Base-by-base conservation (phyloP, 108 stramenopile genomes). In the Pseudonitzschia multiseries region DNA sequence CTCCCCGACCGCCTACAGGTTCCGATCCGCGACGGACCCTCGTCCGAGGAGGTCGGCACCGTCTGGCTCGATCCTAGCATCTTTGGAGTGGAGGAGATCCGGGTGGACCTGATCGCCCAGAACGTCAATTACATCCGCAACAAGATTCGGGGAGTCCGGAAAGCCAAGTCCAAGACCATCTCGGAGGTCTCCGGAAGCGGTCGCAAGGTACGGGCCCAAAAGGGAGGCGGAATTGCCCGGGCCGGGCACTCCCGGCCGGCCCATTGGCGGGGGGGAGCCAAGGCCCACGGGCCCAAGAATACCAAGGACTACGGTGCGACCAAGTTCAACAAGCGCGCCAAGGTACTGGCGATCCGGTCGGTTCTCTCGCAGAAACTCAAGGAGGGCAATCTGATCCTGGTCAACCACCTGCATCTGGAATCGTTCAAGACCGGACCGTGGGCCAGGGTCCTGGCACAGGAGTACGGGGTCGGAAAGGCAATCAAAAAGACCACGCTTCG, bases 231-330 rank as follows among this genome's bases (percentile, higher is more conserved):
- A n/a, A 63, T 24, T n/a, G 93, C 96, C 20, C 81, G 96, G 31
- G 91, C 89, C 17, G 96, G 96, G 43, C 94, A 97, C 72, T 83
- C 82, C 17, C 84, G 93, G 29, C 92, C 96, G 24, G 87, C 96
- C 0, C 96, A 97, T 84, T 94, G 90, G 94, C 79, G 96, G 24
- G 96, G 96, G 18, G 96, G 96, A 13, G 94, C 93, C 76, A 97
- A 96, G 87, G 93, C 96, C 31, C 96, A 97, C 75, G 96, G 96
- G 13, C 94, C 96, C 50, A 93, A 92, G 82, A 81, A 78, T 27
- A 68, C 84, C 3, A 80, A 79, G 56, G 88, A 97, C 76, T 97
- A 93, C 70, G 80, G 75, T 1, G 87, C 89, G 21, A 86, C 84
- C 68, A 95, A 96, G 79, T 75, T 96, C 62, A 96, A 97, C 82